Conservation (phyloP, 23 red algal genomes). For the Gracilaria vermiculophylla region DNA sequence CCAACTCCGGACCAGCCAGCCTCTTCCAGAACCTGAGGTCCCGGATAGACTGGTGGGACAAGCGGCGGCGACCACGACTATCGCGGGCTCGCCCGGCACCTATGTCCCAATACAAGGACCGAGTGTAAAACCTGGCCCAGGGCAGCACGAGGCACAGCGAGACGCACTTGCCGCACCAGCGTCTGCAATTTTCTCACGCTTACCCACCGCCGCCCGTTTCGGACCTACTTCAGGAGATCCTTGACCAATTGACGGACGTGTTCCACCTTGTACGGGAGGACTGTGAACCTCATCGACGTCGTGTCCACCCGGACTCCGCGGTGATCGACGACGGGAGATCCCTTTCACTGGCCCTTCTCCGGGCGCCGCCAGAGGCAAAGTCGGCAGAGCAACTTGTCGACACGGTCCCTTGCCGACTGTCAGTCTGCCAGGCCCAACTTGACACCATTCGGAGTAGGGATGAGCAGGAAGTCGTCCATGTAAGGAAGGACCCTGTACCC, state of each 20-base stretch:
- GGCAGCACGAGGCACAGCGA: conserved; percentile 28
- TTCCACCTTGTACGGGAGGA: neutral
- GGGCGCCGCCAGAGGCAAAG: neutral
- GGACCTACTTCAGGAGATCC: neutral
- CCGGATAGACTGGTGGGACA: conserved; percentile 38
- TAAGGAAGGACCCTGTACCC: conserved; percentile 18
- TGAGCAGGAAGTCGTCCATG: conserved; percentile 40
- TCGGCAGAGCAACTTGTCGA: neutral
- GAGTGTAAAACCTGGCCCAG: conserved; percentile 34
- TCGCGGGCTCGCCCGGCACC: neutral
- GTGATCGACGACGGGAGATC: neutral
- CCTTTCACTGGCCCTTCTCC: neutral
- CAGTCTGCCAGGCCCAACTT: neutral
- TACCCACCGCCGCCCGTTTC: neutral
- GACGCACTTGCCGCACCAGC: conserved; percentile 44
- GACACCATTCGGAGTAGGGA: neutral
- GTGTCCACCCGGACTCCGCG: neutral
- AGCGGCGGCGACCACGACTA: neutral
- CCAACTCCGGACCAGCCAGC: neutral
- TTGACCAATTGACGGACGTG: neutral
- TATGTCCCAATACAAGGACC: conserved; percentile 9
- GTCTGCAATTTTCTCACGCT: neutral
- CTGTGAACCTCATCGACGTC: neutral
- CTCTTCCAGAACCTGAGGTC: neutral
- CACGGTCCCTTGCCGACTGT: neutral